phyloP scores from a whole-genome alignment of 1,139 yeast species.

The Hanseniaspora sp. region DNA sequence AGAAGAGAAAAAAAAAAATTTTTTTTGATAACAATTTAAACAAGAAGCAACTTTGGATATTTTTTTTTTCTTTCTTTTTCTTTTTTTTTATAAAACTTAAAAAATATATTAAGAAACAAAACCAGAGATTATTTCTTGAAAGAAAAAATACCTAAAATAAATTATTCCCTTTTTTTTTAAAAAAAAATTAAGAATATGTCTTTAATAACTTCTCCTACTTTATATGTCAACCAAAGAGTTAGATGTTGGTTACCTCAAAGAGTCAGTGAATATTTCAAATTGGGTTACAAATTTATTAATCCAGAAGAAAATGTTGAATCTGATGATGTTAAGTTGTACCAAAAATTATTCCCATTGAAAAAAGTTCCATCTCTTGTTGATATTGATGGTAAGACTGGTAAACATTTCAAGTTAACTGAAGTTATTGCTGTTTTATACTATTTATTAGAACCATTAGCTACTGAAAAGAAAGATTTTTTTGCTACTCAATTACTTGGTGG shows the following conservation, averaged over 20 bases:
- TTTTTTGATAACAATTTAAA: too few relatives aligned
- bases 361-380: slow-evolving; percentile 72
- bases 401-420: slow-evolving; percentile 63
- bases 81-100: too few relatives aligned
- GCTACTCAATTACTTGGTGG: slow-evolving; percentile 10
- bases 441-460: slow-evolving; percentile 16
- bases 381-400: slow-evolving; percentile 35
- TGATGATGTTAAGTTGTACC: slow-evolving; percentile 35
- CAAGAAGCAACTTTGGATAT: too few relatives aligned
- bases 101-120: too few relatives aligned
- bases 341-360: slow-evolving; percentile 49
- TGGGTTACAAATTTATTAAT: slow-evolving; percentile 67
- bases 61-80: too few relatives aligned
- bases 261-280: slow-evolving; percentile 54
- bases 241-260: slow-evolving; percentile 45
- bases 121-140: not conserved
- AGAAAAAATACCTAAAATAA: not conserved
- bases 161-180: not conserved
- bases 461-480: slow-evolving; percentile 11
- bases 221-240: slow-evolving; percentile 40
- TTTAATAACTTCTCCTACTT: slow-evolving; percentile 29
- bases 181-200: not conserved
- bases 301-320: slow-evolving; percentile 38
- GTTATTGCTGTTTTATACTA: slow-evolving; percentile 53
- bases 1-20: too few relatives aligned